Base-by-base conservation (phyloP, 140 eudicot genomes). In the Bidens hawaiensis region DNA sequence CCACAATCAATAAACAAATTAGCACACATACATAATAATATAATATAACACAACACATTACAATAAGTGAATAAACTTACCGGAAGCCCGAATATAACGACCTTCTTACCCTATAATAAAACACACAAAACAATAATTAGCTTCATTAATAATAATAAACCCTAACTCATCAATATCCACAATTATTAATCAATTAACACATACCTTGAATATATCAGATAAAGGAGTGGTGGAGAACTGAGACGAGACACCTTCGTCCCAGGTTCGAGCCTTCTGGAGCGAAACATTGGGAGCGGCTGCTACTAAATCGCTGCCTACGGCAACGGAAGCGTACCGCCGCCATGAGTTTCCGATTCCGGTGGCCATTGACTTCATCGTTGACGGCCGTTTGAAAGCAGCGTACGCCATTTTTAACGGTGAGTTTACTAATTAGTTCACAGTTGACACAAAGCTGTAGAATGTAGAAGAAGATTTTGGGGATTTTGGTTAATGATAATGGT, bases 161-260 rank as follows among this genome's bases (percentile, higher is more conserved):
- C 64, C 68, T 19, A 67, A 61, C 13, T 64, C 13, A 28, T 42
- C 18, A 14, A 19, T 1, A 53, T 33, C 53, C 43, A 52, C 4
- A 38, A n/a, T n/a, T n/a, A n/a, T n/a, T 8, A 0, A 13, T 1
- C 1, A 41, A 0, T n/a, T n/a, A n/a, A n/a, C n/a, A 25, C 49
- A 25, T 51, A 88, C 99, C 99, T 88, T 85, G 79, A 93, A 88
- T n/a, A 91, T 82, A 41, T 93, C 90, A 6, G 69, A 56, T 42
- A 93, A 76, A 62, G 99, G 67, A 10, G 99, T 87, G 34, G 96
- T 88, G 41, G 96, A 47, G 73, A 93, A 93, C 18, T 88, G 74
- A 4, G 96, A 93, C 17, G 93, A 78, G 61, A 93, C 95, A 10
- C 99, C 99, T 64, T 93, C 99, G 40, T 93, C 96, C 96, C 96